These are phyloP conservation scores for Talaromyces amestolkiae DNA, from an alignment of 2,329 filamentous ascomycete species.

Conservation along the genomic window DNA sequence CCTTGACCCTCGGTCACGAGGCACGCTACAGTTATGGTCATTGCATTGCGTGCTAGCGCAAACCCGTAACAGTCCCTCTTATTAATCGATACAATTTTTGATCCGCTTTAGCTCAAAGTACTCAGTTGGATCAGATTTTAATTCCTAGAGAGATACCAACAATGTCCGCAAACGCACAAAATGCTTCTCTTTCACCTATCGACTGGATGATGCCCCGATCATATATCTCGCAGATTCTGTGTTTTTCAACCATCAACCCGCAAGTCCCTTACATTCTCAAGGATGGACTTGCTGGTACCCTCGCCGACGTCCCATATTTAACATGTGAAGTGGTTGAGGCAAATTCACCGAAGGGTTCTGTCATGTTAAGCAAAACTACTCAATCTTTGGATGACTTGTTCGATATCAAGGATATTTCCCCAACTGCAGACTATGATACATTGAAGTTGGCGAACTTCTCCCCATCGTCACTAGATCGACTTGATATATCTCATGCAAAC, in stretches of 20 bases:
- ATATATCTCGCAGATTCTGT: background rate
- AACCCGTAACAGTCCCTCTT: background rate
- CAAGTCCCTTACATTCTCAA: background rate
- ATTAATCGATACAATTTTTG: background rate
- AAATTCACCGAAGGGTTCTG: background rate
- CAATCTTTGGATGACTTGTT: background rate
- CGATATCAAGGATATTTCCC: background rate
- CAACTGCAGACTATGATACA: background rate
- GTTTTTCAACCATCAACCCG: background rate
- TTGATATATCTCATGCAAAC: background rate
- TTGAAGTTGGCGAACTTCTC: background rate
- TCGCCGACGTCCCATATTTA: background rate
- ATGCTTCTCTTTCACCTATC: background rate
- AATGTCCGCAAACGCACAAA: background rate
- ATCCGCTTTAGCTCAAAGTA: background rate
- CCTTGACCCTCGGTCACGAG: too few species aligned
- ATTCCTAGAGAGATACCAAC: background rate
- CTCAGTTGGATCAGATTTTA: background rate
- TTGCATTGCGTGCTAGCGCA: background rate
- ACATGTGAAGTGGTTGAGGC: background rate
- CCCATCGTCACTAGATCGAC: background rate
- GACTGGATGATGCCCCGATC: background rate
- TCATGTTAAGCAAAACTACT: background rate
- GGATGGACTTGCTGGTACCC: background rate
- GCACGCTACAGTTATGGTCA: background rate